Percentiles rank a stretch among this genome's conserved stretches.
Conservation (phyloP, 2,329 filamentous ascomycete genomes). For the Ophiostoma novo-ulmi region DNA sequence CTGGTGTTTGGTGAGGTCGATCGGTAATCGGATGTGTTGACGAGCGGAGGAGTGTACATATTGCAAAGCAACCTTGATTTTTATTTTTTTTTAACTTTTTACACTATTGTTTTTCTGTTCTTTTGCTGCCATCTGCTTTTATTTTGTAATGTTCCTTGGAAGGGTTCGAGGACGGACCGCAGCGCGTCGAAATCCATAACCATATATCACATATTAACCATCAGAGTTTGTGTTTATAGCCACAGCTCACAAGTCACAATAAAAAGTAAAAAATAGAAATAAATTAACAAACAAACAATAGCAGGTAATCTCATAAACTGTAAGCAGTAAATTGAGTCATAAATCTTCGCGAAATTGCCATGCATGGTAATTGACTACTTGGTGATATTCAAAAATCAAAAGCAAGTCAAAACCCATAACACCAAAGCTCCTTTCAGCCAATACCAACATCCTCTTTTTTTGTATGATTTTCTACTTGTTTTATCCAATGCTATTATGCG, state of each 20-base stretch:
- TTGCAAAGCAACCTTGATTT: constrained; percentile 18
- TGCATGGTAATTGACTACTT: background rate
- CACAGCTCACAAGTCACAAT: background rate
- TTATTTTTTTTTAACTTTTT: background rate
- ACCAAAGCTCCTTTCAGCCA: background rate
- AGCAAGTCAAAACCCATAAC: background rate
- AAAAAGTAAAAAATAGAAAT: constrained; percentile 9
- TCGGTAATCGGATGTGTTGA: constrained; percentile 44
- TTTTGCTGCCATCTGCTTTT: background rate
- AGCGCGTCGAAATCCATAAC: background rate
- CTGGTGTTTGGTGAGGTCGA: constrained; percentile 75
- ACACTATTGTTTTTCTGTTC: background rate
- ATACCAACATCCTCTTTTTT: background rate
- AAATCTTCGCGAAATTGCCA: background rate
- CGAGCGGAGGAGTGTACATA: constrained; percentile 22
- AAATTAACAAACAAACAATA: background rate
- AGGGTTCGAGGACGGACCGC: background rate
- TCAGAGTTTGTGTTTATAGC: background rate
- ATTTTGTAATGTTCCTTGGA: background rate
- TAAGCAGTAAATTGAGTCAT: background rate
- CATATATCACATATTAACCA: background rate
- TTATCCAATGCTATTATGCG: background rate
- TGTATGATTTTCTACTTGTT: constrained; percentile 9
- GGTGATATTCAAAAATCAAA: background rate
- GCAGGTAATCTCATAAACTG: background rate